A percentile compares a stretch with the other conserved stretches of the same genome.
Evolutionary conservation across 495 filamentous ascomycete species (phyloP).

Genomic region (Penicillium simplicissimum): DNA sequence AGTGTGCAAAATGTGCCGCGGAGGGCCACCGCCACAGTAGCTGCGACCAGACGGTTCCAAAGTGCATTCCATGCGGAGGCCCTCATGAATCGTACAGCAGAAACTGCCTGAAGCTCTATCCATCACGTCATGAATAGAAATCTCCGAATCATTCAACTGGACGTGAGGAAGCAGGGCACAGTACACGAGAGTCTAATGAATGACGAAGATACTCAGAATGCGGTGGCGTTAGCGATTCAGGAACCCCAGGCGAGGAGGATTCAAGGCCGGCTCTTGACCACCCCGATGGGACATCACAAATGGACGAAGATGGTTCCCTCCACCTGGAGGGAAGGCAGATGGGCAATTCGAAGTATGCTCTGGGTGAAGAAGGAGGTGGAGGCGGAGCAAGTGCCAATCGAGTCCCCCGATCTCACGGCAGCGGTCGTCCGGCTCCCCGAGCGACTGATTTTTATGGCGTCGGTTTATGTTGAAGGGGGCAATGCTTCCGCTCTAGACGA

Average conservation of each 20-base stretch:
- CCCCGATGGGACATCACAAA: slow-evolving; percentile 31
- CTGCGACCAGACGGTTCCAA: slow-evolving; percentile 13
- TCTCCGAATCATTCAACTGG: slow-evolving; percentile 31
- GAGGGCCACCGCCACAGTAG: slow-evolving; percentile 29
- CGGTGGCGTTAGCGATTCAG: slow-evolving; percentile 25
- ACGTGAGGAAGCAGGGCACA: slow-evolving; percentile 31
- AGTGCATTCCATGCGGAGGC: slow-evolving; percentile 6
- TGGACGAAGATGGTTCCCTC: slow-evolving; percentile 34
- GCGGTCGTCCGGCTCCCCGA: no score
- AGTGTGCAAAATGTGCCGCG: slow-evolving; percentile 29
- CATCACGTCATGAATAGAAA: slow-evolving; percentile 28
- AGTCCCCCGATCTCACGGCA: slow-evolving; percentile 32
- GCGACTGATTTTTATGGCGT: not conserved
- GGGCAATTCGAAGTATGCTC: slow-evolving; percentile 35
- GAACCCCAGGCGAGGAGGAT: slow-evolving; percentile 30
- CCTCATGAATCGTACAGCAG: slow-evolving; percentile 23
- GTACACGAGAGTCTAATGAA: slow-evolving; percentile 36
- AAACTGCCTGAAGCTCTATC: slow-evolving; percentile 31
- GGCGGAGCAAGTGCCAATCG: slow-evolving; percentile 28
- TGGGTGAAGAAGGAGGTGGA: slow-evolving; percentile 33
- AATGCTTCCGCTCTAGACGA: slow-evolving; percentile 9
- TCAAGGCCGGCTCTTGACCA: slow-evolving; percentile 23
- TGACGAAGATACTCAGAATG: slow-evolving; percentile 20
- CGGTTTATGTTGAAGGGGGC: slow-evolving; percentile 2
- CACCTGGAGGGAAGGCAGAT: slow-evolving; percentile 16